Conservation (phyloP, 768 basidiomycete genomes). For the Tulasnella sp. region DNA sequence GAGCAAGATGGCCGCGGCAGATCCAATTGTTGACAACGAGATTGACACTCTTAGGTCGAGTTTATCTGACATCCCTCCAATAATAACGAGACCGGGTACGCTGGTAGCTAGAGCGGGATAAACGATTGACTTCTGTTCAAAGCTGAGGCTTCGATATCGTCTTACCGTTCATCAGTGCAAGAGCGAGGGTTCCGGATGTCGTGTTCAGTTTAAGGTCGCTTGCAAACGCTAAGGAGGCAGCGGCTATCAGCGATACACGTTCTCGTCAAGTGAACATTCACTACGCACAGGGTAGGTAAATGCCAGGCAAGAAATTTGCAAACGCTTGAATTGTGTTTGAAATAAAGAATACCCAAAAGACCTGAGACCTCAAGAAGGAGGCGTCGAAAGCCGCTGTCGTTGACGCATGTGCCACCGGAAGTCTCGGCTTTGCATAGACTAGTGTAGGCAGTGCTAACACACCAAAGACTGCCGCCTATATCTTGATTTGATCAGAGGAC, state of each 20-base stretch:
- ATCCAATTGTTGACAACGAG: not conserved
- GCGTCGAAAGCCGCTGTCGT: not conserved
- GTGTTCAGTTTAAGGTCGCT: constrained; percentile 21
- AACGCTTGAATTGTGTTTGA: constrained; percentile 12
- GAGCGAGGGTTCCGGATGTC: constrained; percentile 8
- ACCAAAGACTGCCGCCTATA: not conserved
- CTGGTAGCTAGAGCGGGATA: not conserved
- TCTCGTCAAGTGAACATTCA: not conserved
- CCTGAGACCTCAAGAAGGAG: constrained; percentile 1
- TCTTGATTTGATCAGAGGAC: not conserved
- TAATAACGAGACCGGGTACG: not conserved
- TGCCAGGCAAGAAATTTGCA: constrained; percentile 21
- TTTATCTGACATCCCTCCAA: constrained; percentile 8
- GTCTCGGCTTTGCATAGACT: constrained; percentile 9
- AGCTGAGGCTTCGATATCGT: not conserved
- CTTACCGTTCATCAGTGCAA: constrained; percentile 24
- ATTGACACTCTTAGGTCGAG: constrained; percentile 11
- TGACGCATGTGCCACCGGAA: not conserved
- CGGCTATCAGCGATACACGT: not conserved
- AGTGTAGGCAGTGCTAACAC: constrained; percentile 9
- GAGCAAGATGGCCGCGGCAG: not conserved
- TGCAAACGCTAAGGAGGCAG: constrained; percentile 2
- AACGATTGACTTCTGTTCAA: not conserved
- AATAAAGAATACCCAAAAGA: constrained; percentile 21
- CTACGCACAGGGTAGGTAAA: constrained; percentile 21